Evolutionary conservation across 2,329 filamentous ascomycete species (phyloP), one percentile per base, ranked within the genome.

Genomic region (Ophiocordyceps robertsii): DNA sequence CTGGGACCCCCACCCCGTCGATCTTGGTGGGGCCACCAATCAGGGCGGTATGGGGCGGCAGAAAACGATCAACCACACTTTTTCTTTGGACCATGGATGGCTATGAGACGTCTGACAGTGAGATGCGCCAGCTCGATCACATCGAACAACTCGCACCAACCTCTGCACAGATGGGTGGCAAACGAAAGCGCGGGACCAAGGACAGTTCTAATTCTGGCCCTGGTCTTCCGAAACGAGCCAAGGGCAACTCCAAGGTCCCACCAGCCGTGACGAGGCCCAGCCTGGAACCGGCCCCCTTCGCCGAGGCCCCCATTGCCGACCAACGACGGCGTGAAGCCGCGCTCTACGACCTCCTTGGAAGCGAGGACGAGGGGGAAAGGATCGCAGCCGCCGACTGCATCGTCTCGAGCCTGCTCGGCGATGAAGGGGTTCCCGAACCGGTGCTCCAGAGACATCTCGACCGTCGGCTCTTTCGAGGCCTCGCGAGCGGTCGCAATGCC

Each of bases 401-500:
- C 29, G 60, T 80, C 6, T 72, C 71, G 0, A 70, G 70, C 8
- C 65, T 82, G 2, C 55, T 80, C 1, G 68, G 59, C 33, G 65
- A 63, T 37, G 61, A 73, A 17, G 63, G 64, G 29, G 71, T 70
- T 4, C 48, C 67, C 3, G 75, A 80, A 55, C 51, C 63, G 1
- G 70, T 75, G 3, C 63, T 82, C 13, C 59, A 69, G 50, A 65
- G 75, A 45, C 77, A 82, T 51, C 63, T 82, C 29, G 73, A 77
- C 48, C 75, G 75, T 56, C 73, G 83, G 24, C 69, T 98, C 32
- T 86, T 95, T 59, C 79, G 85, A 43, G 92, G 92, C 35, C 77
- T 96, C 16, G 88, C 89, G 47, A 95, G 88, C 58, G 82, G 87
- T 43, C 80, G 87, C 44, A 95, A 95, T 65, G 86, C 85, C 12